These are phyloP conservation scores for Rubroboletus pulcherrimus DNA, from an alignment of 768 basidiomycete genomes.

Conservation along the genomic window DNA sequence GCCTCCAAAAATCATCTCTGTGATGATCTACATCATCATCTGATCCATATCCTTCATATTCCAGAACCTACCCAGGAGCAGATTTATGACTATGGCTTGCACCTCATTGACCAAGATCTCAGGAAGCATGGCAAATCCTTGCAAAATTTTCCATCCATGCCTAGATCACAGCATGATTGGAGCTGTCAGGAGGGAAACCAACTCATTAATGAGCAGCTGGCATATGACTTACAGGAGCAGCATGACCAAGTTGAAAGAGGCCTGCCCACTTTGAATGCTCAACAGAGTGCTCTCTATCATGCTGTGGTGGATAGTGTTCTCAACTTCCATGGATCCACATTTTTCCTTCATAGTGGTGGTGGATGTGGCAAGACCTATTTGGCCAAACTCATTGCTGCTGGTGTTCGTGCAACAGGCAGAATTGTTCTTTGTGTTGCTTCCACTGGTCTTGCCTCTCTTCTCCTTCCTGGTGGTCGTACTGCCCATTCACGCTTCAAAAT, in stretches of 20 bases:
- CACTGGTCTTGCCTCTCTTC: neutral
- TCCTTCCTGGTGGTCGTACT: neutral
- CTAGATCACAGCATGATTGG: neutral
- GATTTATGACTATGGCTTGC: neutral
- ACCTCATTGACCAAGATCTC: neutral
- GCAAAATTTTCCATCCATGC: neutral
- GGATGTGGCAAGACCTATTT: neutral
- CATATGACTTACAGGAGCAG: neutral
- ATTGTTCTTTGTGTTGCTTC: neutral
- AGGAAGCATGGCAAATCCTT: neutral
- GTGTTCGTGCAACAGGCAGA: neutral
- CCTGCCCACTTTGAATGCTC: neutral
- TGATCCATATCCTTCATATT: neutral
- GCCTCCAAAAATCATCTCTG: neutral
- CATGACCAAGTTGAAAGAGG: conserved; percentile 33
- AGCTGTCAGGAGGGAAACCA: neutral
- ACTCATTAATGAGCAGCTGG: neutral
- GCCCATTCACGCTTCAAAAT: neutral
- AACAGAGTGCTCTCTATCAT: conserved; percentile 29
- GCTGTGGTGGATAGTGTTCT: neutral
- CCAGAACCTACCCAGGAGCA: neutral
- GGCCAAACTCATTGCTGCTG: neutral
- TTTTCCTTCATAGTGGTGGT: neutral
- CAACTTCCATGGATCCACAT: neutral
- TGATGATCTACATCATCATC: neutral